Evolutionary conservation across 2,329 filamentous ascomycete species (phyloP), one percentile per base, ranked within the genome.

Genomic region (Pseudomassariella vexata): DNA sequence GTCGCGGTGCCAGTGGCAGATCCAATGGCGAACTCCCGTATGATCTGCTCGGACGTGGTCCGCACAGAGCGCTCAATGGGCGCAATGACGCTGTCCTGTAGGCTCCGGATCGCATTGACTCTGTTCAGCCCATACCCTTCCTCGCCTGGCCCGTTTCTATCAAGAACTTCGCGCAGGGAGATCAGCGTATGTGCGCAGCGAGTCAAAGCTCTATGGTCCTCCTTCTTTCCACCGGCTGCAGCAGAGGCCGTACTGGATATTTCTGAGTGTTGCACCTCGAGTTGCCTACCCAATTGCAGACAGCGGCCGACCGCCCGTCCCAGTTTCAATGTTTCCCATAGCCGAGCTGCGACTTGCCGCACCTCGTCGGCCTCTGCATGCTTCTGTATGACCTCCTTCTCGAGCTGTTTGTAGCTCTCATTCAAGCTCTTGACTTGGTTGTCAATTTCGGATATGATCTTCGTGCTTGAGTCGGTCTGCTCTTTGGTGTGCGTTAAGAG

Each of bases 311-410:
- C 84, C 0, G 82, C 76, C 25, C 89, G 68, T 2, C 83, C 84
- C 3, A 96, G 65, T 38, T 79, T 75, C 39, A 95, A 68, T 0
- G 89, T 87, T 49, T 85, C 77, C 70, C 86, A 86, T 18, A 95
- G 70, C 9, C 88, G 74, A 48, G 84, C 76, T 2, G 86, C 84
- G 9, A 86, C 85, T 32, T 81, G 60, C 8, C 82, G 75, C 6
- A 95, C 85, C 59, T 92, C 79, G 35, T 94, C 84, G 0, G 92
- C 90, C 35, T 82, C 81, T 48, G 86, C 82, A 64, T 94, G 85
- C 47, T 90, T 86, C 48, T 83, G 76, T 32, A 87, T 71, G 25
- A 96, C 88, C 53, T 96, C 87, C 53, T 79, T 82, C 60, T 94
- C 83, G 17, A 96, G 70, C 44, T 90, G 79, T 41, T 77, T 76